Conservation (phyloP, 495 filamentous ascomycete species). For the Aspergillus sclerotioniger region DNA sequence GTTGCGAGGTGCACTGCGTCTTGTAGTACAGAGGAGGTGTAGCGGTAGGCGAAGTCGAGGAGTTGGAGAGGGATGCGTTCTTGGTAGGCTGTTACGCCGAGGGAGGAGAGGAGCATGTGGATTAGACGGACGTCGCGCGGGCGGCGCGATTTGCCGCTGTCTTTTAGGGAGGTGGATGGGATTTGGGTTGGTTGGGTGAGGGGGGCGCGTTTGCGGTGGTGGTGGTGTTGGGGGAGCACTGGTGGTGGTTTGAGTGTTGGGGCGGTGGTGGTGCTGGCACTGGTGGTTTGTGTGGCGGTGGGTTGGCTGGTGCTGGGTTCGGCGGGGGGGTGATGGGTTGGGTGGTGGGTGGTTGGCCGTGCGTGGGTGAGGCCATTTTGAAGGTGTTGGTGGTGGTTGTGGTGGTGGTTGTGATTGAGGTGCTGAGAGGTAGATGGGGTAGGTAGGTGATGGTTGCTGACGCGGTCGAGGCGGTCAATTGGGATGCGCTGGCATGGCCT, state of each 20-base stretch:
- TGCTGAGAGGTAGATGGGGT: conserved; percentile 4
- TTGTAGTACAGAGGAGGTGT: conserved; percentile 58
- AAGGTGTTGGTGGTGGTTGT: not conserved
- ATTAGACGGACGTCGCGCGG: conserved; percentile 89
- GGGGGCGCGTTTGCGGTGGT: conserved; percentile 14
- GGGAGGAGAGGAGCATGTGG: conserved; percentile 82
- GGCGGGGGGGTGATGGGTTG: conserved; percentile 47
- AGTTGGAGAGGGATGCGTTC: conserved; percentile 91
- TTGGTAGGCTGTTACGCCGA: conserved; percentile 88
- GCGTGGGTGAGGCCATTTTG: conserved; percentile 45
- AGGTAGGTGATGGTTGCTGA: not conserved
- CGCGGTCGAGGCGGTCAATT: not conserved
- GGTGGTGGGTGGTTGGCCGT: conserved; percentile 34
- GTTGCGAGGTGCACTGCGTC: conserved; percentile 53
- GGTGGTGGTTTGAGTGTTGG: conserved; percentile 8
- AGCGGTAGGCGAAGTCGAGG: conserved; percentile 93
- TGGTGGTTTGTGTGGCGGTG: conserved; percentile 14
- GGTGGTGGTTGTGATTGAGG: conserved; percentile 7
- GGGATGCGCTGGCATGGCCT: not conserved
- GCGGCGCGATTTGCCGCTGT: conserved; percentile 63
- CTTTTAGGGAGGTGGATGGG: conserved; percentile 56
- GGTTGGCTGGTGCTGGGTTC: conserved; percentile 31
- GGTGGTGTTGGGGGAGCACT: conserved; percentile 8
- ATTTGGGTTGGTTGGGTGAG: conserved; percentile 35
- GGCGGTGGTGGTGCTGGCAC: conserved; percentile 22